Conservation (phyloP, 2,329 filamentous ascomycete genomes). For the Epichloe typhina region DNA sequence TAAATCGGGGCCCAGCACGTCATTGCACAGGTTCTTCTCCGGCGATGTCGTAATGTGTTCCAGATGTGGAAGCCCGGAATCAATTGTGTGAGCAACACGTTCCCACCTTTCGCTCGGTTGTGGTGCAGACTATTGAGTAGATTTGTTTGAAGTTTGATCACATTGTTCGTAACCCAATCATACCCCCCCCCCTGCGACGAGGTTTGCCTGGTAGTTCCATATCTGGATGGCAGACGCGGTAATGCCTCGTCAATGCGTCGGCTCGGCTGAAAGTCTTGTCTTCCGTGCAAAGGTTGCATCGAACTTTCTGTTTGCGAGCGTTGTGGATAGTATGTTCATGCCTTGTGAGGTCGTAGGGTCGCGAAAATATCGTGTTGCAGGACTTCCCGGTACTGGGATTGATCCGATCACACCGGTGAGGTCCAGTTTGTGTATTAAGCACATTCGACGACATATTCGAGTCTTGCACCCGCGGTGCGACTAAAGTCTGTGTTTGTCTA, state of each 20-base stretch:
- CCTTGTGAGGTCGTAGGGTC: slow-evolving; percentile 89
- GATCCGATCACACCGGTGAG: slow-evolving; percentile 83
- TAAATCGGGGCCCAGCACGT: slow-evolving; percentile 3
- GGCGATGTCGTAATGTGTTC: not conserved
- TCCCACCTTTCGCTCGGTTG: no score
- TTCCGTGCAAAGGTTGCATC: slow-evolving; percentile 83
- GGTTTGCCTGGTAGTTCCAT: slow-evolving; percentile 64
- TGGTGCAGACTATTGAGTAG: no score
- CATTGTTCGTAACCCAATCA: not conserved
- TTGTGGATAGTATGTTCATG: slow-evolving; percentile 99
- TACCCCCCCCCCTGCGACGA: slow-evolving; percentile 15
- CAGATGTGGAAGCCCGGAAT: not conserved
- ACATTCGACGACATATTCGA: slow-evolving; percentile 36
- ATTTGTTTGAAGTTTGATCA: no score
- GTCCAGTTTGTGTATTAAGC: slow-evolving; percentile 79
- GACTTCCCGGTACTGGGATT: slow-evolving; percentile 93
- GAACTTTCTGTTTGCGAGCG: slow-evolving; percentile 82
- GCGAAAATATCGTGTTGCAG: slow-evolving; percentile 86
- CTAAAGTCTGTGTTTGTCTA: slow-evolving; percentile 49
- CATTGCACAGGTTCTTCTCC: slow-evolving; percentile 2
- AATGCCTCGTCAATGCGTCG: slow-evolving; percentile 86
- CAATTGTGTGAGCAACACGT: no score
- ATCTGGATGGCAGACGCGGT: slow-evolving; percentile 87
- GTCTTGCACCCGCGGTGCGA: slow-evolving; percentile 15
- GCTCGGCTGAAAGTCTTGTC: slow-evolving; percentile 96